Evolutionary conservation across 208 protist genomes (phyloP).

Genomic region (Crithidia brevicula): DNA sequence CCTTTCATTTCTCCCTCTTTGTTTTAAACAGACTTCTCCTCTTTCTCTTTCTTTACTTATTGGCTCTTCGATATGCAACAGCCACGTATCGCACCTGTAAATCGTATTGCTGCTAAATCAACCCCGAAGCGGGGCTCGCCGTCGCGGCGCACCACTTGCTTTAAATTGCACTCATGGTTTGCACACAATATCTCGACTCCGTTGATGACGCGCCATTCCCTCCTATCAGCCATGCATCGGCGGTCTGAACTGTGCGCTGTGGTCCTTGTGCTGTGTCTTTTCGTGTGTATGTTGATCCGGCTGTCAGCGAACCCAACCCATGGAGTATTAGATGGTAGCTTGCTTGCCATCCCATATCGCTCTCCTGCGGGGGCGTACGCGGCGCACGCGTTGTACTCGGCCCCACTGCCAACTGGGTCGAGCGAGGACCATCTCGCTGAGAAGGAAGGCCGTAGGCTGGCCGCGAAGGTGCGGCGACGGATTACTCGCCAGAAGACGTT

Average conservation of each 20-base stretch:
- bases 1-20: constrained; percentile 1
- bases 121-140: neutral
- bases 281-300: neutral
- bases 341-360: constrained; percentile 11
- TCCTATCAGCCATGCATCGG: too few species aligned
- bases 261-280: neutral
- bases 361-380: constrained; percentile 13
- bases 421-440: neutral
- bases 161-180: neutral
- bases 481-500: constrained; percentile 7
- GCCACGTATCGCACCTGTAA: too few species aligned
- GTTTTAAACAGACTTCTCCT: neutral
- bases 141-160: neutral
- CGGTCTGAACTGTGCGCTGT: neutral
- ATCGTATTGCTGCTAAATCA: too few species aligned
- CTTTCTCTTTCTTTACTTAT: neutral
- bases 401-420: constrained; percentile 2
- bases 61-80: too few species aligned
- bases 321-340: constrained; percentile 16
- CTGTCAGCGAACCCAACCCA: neutral
- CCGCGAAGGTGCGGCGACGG: constrained; percentile 13
- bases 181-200: neutral
- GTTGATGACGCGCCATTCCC: neutral
- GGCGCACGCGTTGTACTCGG: neutral
- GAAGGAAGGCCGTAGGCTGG: neutral